phyloP scores from a whole-genome alignment of 2,329 filamentous ascomycete species.

The Colletotrichum eremochloae region DNA sequence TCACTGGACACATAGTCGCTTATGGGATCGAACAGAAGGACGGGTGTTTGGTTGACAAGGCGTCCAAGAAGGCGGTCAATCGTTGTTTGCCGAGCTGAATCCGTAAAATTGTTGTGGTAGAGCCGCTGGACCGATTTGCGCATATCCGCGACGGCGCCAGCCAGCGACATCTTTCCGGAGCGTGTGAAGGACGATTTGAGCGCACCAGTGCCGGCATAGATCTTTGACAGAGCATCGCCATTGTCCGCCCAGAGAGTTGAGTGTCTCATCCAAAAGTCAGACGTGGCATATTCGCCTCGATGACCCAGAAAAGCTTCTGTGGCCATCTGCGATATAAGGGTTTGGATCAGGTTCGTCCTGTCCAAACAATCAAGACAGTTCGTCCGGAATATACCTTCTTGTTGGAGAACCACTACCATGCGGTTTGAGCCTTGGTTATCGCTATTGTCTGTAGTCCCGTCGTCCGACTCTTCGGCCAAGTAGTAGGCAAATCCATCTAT shows the following conservation, averaged over 20 bases:
- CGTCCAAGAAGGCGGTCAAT: constrained; percentile 94
- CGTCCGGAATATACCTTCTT: constrained; percentile 95
- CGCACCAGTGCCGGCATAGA: constrained; percentile 96
- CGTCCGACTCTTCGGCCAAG: constrained; percentile 79
- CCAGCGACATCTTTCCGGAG: constrained; percentile 94
- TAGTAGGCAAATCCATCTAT: constrained; percentile 95
- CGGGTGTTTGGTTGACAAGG: constrained; percentile 84
- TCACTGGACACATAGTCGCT: constrained; percentile 90
- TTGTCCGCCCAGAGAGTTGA: constrained; percentile 97
- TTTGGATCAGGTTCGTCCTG: constrained; percentile 95
- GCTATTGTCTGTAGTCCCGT: constrained; percentile 58
- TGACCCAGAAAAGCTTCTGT: constrained; percentile 87
- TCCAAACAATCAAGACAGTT: constrained; percentile 98
- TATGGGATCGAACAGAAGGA: constrained; percentile 92
- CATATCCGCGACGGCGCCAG: constrained; percentile 93
- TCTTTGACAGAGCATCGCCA: constrained; percentile 91
- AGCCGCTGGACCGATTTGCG: constrained; percentile 93
- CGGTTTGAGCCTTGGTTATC: constrained; percentile 55
- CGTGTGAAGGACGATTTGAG: constrained; percentile 96
- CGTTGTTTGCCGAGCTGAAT: constrained; percentile 91
- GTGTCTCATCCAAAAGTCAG: constrained; percentile 93
- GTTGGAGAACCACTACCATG: constrained; percentile 82
- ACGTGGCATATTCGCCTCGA: constrained; percentile 74
- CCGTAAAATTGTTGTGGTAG: constrained; percentile 98
- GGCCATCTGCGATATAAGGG: constrained; percentile 94